Percentiles rank a stretch among this genome's conserved stretches.
Conservation (phyloP, 257 asterid species). For the Asclepias syriaca region DNA sequence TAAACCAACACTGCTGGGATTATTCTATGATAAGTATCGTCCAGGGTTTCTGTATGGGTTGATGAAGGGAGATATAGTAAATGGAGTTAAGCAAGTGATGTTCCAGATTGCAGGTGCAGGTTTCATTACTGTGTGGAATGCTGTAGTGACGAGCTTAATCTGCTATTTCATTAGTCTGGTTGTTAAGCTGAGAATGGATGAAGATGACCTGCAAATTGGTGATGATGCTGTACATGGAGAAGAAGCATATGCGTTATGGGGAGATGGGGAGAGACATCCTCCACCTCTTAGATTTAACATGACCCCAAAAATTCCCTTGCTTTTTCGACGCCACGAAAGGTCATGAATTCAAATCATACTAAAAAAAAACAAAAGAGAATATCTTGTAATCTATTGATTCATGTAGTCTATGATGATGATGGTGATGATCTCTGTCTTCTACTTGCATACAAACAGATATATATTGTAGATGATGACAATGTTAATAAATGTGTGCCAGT, state of each 20-base stretch:
- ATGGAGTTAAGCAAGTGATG: constrained; percentile 42
- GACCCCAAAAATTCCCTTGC: constrained; percentile 52
- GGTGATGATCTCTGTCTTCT: background rate
- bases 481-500: background rate
- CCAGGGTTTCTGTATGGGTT: constrained; percentile 76
- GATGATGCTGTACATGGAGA: constrained; percentile 93
- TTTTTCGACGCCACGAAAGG: constrained; percentile 29
- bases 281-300: constrained; percentile 47
- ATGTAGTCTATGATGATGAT: background rate
- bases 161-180: constrained; percentile 43
- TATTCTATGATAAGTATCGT: constrained; percentile 52
- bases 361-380: too few relatives aligned
- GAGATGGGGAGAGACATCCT: constrained; percentile 67
- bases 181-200: constrained; percentile 70
- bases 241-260: constrained; percentile 93
- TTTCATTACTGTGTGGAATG: constrained; percentile 71
- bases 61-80: constrained; percentile 47
- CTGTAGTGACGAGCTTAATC: constrained; percentile 47
- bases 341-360: too few relatives aligned
- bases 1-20: constrained; percentile 56
- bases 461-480: background rate
- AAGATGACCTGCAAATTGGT: constrained; percentile 74
- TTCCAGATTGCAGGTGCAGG: constrained; percentile 74
- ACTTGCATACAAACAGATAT: background rate
- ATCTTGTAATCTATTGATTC: too few relatives aligned